These are phyloP conservation scores for Pueraria montana DNA, from an alignment of 306 rosid genomes.

Conservation along the genomic window DNA sequence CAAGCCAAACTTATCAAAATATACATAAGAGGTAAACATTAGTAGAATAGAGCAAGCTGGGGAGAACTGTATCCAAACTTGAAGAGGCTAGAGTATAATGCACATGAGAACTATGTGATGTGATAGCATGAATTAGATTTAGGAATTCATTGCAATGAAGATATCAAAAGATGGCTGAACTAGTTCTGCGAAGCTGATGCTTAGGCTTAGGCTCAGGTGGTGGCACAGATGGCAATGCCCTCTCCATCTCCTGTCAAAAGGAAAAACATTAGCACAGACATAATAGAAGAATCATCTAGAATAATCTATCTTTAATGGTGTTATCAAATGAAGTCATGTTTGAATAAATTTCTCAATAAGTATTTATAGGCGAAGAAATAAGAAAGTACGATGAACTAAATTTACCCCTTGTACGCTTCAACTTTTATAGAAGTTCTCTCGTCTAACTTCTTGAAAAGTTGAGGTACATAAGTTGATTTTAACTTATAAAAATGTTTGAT, in stretches of 20 bases:
- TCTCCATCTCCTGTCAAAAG: constrained; percentile 3
- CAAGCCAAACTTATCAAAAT: constrained; percentile 7
- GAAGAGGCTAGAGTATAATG: not conserved
- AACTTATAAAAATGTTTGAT: not conserved
- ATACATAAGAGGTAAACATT: not conserved
- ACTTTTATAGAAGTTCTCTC: not conserved
- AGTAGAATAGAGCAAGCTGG: not conserved
- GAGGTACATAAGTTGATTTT: not conserved
- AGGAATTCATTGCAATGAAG: not conserved
- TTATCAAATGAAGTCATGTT: not conserved
- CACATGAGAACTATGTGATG: not conserved
- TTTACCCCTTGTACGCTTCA: not conserved
- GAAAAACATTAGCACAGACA: not conserved
- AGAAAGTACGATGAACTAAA: not conserved
- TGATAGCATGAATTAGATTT: not conserved
- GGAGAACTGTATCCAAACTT: not conserved
- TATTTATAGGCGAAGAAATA: not conserved
- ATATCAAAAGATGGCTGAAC: constrained; percentile 14
- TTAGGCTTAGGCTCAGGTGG: constrained; percentile 7
- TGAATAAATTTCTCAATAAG: not conserved
- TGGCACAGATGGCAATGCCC: constrained; percentile 1
- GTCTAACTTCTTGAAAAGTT: not conserved
- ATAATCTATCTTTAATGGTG: not conserved
- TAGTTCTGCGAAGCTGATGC: constrained; percentile 8
- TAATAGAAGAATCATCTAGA: not conserved